Evolutionary conservation across 2,329 filamentous ascomycete species (phyloP).

Genomic region (Xylaria sp.): DNA sequence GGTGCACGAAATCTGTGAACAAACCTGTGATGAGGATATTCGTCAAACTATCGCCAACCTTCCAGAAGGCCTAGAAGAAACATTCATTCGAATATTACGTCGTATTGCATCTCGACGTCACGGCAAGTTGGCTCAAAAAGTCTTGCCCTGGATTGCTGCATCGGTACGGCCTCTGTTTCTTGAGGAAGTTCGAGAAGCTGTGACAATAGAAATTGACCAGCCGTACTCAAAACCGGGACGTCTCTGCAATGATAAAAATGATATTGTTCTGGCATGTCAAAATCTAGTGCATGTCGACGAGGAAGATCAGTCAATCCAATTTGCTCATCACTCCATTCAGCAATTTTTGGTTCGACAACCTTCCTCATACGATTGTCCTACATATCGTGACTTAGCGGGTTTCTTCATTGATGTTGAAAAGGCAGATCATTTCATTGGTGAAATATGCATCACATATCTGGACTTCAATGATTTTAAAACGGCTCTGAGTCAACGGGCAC

Average conservation of each 20-base stretch:
- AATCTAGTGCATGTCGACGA: constrained; percentile 40
- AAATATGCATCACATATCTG: constrained; percentile 55
- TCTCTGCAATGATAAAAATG: constrained; percentile 44
- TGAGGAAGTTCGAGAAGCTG: constrained; percentile 52
- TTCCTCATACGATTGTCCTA: no score
- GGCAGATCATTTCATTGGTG: constrained; percentile 48
- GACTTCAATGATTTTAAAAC: constrained; percentile 54
- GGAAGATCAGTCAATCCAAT: constrained; percentile 34
- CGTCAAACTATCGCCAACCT: constrained; percentile 45
- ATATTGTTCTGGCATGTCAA: constrained; percentile 34
- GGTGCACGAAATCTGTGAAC: constrained; percentile 34
- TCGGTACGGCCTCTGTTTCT: constrained; percentile 49
- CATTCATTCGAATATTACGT: constrained; percentile 41
- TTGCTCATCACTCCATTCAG: constrained; percentile 44
- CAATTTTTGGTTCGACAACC: constrained; percentile 44
- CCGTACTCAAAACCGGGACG: constrained; percentile 40
- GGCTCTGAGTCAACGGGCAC: no score
- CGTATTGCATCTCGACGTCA: constrained; percentile 4
- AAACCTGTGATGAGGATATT: constrained; percentile 41
- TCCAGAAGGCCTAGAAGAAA: constrained; percentile 48
- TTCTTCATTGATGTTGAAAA: constrained; percentile 45
- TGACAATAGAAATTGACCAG: constrained; percentile 50
- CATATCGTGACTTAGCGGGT: neutral
- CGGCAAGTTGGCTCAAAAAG: constrained; percentile 34
- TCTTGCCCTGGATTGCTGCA: constrained; percentile 50